These are phyloP conservation scores for Vitellaria paradoxa DNA, from an alignment of 179 eudicot species.

Conservation along the genomic window DNA sequence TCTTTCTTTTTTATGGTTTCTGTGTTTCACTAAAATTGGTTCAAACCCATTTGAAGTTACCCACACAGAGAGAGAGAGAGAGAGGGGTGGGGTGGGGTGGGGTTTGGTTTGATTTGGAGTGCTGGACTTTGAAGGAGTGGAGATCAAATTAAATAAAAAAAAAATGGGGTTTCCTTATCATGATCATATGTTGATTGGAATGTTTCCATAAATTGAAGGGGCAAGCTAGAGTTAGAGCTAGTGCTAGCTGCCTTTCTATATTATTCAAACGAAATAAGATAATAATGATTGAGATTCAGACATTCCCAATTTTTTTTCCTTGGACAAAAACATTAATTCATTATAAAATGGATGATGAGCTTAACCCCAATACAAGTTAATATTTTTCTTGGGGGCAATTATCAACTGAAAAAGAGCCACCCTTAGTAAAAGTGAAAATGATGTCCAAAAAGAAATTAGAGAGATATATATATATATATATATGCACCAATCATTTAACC, in stretches of 20 bases:
- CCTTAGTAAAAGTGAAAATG: slow-evolving; percentile 8
- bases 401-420: slow-evolving; percentile 8
- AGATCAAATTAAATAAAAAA: too few species aligned
- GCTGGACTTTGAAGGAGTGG: background rate
- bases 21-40: slow-evolving; percentile 5
- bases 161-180: background rate
- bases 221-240: too few species aligned
- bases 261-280: background rate
- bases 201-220: background rate
- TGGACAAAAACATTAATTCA: background rate
- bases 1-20: slow-evolving; percentile 1
- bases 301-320: background rate
- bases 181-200: background rate
- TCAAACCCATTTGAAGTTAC: background rate
- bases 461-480: background rate
- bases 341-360: background rate
- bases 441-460: slow-evolving; percentile 1
- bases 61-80: background rate
- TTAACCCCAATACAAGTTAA: background rate
- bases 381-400: background rate
- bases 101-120: slow-evolving; percentile 10
- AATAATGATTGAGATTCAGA: background rate
- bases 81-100: background rate
- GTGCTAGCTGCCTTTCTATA: background rate
- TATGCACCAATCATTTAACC: slow-evolving; percentile 10